Conservation (phyloP, 768 basidiomycete species). For the Collybiopsis luxurians region DNA sequence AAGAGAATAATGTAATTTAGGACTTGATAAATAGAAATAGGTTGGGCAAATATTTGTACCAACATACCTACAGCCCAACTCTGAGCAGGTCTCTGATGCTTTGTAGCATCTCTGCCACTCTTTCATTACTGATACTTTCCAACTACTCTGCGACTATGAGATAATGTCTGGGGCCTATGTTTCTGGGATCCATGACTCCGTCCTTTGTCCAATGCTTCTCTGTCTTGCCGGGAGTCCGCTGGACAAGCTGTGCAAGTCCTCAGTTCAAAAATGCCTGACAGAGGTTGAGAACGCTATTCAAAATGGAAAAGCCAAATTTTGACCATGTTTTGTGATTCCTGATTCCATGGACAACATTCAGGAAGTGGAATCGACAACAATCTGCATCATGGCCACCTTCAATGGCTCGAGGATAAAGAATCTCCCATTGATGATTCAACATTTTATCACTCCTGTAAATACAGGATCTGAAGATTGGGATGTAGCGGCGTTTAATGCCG, state of each 20-base stretch:
- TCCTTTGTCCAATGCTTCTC: neutral
- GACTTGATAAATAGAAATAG: too few species aligned
- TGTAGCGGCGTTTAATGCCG: neutral
- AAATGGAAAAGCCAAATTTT: neutral
- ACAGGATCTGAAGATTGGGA: neutral
- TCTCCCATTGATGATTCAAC: neutral
- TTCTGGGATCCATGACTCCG: neutral
- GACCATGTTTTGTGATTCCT: neutral
- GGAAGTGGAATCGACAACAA: neutral
- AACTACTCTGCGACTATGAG: too few species aligned
- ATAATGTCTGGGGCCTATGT: neutral
- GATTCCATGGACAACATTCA: neutral
- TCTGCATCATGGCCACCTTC: neutral
- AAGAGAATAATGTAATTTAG: too few species aligned
- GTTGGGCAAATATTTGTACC: too few species aligned
- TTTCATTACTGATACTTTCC: too few species aligned
- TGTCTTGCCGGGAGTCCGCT: neutral
- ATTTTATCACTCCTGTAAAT: neutral
- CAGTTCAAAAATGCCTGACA: neutral
- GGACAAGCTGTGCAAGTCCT: neutral
- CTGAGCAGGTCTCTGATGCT: too few species aligned
- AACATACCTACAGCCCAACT: too few species aligned
- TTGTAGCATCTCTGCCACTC: too few species aligned
- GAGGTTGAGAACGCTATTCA: neutral
- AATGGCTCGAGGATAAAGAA: neutral